Evolutionary conservation across 164 flowering plant species (phyloP).

Genomic region (Aristolochia contorta): DNA sequence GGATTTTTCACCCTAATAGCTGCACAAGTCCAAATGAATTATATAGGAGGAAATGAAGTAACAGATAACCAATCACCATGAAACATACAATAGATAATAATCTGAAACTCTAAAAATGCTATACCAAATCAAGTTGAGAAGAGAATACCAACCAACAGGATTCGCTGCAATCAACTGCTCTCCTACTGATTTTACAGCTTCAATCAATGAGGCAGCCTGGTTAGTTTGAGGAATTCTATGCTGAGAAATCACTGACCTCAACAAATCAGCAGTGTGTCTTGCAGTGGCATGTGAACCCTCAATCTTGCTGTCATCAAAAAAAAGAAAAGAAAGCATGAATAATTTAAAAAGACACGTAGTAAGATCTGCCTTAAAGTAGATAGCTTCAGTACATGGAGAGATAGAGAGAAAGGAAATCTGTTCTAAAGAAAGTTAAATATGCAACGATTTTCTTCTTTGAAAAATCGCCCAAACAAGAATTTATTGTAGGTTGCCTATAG

Average conservation of each 20-base stretch:
- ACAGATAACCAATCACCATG: background rate
- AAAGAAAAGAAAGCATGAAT: background rate
- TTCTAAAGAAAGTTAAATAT: no score
- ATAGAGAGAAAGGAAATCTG: background rate
- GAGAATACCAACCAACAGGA: slow-evolving; percentile 56
- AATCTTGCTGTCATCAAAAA: slow-evolving; percentile 50
- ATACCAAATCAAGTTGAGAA: background rate
- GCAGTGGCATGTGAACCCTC: slow-evolving; percentile 96
- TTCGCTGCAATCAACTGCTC: slow-evolving; percentile 85
- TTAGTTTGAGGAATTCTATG: slow-evolving; percentile 70
- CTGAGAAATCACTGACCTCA: slow-evolving; percentile 89
- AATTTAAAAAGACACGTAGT: no score
- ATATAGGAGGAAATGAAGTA: background rate
- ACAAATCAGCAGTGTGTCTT: slow-evolving; percentile 69
- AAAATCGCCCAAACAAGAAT: no score
- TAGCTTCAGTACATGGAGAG: no score
- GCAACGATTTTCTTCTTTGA: no score
- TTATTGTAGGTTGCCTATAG: no score
- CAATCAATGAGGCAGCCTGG: slow-evolving; percentile 81
- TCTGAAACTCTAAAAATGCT: background rate
- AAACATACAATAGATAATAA: background rate
- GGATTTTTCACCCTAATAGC: background rate
- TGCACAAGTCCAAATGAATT: background rate
- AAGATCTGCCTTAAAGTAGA: no score
- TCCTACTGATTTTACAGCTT: slow-evolving; percentile 74